These are phyloP conservation scores for Lactarius hengduanensis DNA, from an alignment of 768 basidiomycete genomes.

Conservation along the genomic window DNA sequence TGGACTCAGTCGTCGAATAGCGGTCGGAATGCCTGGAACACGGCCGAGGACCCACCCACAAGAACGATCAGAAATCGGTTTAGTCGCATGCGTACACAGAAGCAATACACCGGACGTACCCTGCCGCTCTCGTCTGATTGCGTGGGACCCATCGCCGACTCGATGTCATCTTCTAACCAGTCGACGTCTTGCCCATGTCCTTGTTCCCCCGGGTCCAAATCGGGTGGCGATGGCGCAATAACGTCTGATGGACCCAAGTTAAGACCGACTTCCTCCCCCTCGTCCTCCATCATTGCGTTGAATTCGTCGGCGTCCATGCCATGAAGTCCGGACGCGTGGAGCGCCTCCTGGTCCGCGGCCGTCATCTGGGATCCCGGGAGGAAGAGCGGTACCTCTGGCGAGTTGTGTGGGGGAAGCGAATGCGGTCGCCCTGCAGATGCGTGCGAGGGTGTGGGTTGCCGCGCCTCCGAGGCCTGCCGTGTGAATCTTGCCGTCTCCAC, in stretches of 20 bases:
- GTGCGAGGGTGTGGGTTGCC: slow-evolving; percentile 10
- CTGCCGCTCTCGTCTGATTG: slow-evolving; percentile 25
- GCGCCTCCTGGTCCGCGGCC: slow-evolving; percentile 48
- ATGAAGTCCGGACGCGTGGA: slow-evolving; percentile 63
- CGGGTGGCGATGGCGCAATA: slow-evolving; percentile 7
- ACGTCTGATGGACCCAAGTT: slow-evolving; percentile 7
- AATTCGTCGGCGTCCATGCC: slow-evolving; percentile 64
- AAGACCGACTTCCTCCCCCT: slow-evolving; percentile 51
- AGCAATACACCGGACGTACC: slow-evolving; percentile 14
- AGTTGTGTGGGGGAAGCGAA: background rate
- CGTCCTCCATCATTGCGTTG: slow-evolving; percentile 56
- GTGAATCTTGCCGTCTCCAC: slow-evolving; percentile 12
- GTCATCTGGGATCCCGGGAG: slow-evolving; percentile 46
- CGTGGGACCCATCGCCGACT: slow-evolving; percentile 27
- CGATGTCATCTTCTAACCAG: slow-evolving; percentile 24
- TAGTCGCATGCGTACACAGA: background rate
- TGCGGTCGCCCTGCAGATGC: background rate
- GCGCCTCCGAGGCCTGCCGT: slow-evolving; percentile 30
- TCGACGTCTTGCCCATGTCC: slow-evolving; percentile 3
- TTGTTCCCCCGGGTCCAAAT: slow-evolving; percentile 12
- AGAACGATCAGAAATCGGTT: slow-evolving; percentile 1
- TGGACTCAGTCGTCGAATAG: slow-evolving; percentile 26
- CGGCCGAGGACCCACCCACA: slow-evolving; percentile 3
- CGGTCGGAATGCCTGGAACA: slow-evolving; percentile 24
- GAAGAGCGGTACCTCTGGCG: slow-evolving; percentile 35